Percentiles rank a stretch among this genome's conserved stretches.
phyloP scores from a whole-genome alignment of 2,329 filamentous ascomycete species.

The Ceratocystis harringtonii region DNA sequence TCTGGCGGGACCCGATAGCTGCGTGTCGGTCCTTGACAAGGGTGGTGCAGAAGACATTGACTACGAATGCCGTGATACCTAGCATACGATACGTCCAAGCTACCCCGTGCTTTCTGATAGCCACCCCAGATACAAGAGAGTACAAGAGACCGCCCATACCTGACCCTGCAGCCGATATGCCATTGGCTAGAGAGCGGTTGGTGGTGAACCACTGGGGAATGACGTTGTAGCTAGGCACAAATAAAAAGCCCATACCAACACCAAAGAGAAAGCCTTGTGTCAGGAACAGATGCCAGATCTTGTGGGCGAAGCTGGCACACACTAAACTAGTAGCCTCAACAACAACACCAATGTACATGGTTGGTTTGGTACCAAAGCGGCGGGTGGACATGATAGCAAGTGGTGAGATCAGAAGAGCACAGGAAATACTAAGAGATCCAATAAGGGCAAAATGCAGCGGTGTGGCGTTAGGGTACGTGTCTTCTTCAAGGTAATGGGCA shows the following conservation, averaged over 20 bases:
- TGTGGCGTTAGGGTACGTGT: constrained; percentile 47
- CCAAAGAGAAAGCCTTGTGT: constrained; percentile 64
- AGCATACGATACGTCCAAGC: constrained; percentile 53
- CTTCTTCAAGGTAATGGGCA: constrained; percentile 40
- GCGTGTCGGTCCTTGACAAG: constrained; percentile 59
- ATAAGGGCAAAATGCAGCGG: constrained; percentile 60
- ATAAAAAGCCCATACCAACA: constrained; percentile 62
- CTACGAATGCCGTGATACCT: constrained; percentile 46
- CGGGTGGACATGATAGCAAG: constrained; percentile 48
- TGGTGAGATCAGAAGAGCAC: constrained; percentile 52
- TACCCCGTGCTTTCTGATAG: constrained; percentile 49
- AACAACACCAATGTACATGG: constrained; percentile 48
- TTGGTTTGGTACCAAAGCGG: constrained; percentile 45
- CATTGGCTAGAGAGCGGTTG: constrained; percentile 53
- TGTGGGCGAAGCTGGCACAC: constrained; percentile 50
- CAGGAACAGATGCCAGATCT: constrained; percentile 64
- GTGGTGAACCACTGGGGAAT: constrained; percentile 62
- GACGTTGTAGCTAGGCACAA: constrained; percentile 52
- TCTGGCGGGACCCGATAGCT: constrained; percentile 49
- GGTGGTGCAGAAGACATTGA: constrained; percentile 48
- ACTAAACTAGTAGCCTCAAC: constrained; percentile 52
- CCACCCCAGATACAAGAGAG: constrained; percentile 50
- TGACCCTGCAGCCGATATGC: constrained; percentile 51
- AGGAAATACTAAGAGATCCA: constrained; percentile 31
- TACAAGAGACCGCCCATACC: constrained; percentile 62